These are phyloP conservation scores for Cubamyces sp. DNA, from an alignment of 768 basidiomycete genomes.

Conservation along the genomic window DNA sequence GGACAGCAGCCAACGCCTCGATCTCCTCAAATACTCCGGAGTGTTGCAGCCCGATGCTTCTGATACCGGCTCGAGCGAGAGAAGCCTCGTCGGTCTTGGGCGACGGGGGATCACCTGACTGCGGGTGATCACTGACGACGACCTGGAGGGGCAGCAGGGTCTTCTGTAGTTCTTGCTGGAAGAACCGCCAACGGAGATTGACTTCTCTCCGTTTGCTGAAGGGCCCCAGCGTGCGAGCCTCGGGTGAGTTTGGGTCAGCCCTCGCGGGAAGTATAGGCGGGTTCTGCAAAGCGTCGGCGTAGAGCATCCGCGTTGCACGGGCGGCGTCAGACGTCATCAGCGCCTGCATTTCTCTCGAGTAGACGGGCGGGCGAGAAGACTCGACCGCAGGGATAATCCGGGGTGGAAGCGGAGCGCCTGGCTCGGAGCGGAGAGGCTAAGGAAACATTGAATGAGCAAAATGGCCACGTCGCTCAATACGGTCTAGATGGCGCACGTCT, in stretches of 20 bases:
- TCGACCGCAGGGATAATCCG: slow-evolving; percentile 55
- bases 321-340: slow-evolving; percentile 61
- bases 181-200: slow-evolving; percentile 74
- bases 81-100: slow-evolving; percentile 18
- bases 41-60: slow-evolving; percentile 48
- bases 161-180: slow-evolving; percentile 55
- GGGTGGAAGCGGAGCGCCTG: slow-evolving; percentile 44
- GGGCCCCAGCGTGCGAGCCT: slow-evolving; percentile 61
- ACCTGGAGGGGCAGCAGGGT: slow-evolving; percentile 64
- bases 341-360: slow-evolving; percentile 62
- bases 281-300: slow-evolving; percentile 41
- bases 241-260: slow-evolving; percentile 58
- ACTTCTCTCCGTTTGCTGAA: slow-evolving; percentile 75
- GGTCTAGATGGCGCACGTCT: slow-evolving; percentile 47
- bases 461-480: background rate
- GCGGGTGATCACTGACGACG: slow-evolving; percentile 28
- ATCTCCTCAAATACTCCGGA: slow-evolving; percentile 49
- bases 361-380: slow-evolving; percentile 64
- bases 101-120: slow-evolving; percentile 1
- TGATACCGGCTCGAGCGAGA: slow-evolving; percentile 35
- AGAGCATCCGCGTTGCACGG: slow-evolving; percentile 50
- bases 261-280: slow-evolving; percentile 64
- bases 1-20: slow-evolving; percentile 45
- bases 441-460: slow-evolving; percentile 14
- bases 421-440: slow-evolving; percentile 61